Conservation (phyloP, 2,329 filamentous ascomycete species). For the Epichloe festucae region DNA sequence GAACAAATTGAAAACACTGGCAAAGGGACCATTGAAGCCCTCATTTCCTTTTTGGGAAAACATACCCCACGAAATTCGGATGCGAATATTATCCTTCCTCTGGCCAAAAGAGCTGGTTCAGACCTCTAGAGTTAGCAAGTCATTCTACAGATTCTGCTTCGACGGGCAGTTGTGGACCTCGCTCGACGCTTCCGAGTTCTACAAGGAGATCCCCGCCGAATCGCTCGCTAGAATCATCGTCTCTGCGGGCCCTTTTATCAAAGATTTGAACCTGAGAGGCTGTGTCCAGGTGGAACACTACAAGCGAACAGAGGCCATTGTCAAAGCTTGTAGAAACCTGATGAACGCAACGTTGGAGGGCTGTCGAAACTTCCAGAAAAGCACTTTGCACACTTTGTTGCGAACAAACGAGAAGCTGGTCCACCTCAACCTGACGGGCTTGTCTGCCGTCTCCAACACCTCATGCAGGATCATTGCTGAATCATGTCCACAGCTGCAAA, state of each 20-base stretch:
- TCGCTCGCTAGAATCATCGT: slow-evolving; percentile 76
- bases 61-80: slow-evolving; percentile 70
- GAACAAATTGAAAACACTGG: slow-evolving; percentile 8
- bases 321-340: slow-evolving; percentile 76
- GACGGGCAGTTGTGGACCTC: slow-evolving; percentile 88
- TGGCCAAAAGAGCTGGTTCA: slow-evolving; percentile 69
- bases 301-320: slow-evolving; percentile 63
- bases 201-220: slow-evolving; percentile 72
- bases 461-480: slow-evolving; percentile 78
- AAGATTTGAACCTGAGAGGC: slow-evolving; percentile 78
- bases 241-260: slow-evolving; percentile 77
- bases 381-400: slow-evolving; percentile 66
- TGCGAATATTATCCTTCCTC: slow-evolving; percentile 65
- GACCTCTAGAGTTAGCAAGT: slow-evolving; percentile 62
- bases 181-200: slow-evolving; percentile 77
- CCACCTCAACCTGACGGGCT: slow-evolving; percentile 76
- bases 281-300: slow-evolving; percentile 81
- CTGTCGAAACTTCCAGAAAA: slow-evolving; percentile 68
- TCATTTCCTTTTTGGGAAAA: slow-evolving; percentile 61
- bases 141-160: slow-evolving; percentile 74
- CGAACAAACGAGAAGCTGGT: slow-evolving; percentile 61
- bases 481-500: slow-evolving; percentile 69
- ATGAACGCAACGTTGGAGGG: slow-evolving; percentile 82
- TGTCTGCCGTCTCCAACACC: slow-evolving; percentile 66
- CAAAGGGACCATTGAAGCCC: slow-evolving; percentile 16